These are phyloP conservation scores for Saccharomycopsis amapae DNA, from an alignment of 805 yeast genomes.

Conservation along the genomic window DNA sequence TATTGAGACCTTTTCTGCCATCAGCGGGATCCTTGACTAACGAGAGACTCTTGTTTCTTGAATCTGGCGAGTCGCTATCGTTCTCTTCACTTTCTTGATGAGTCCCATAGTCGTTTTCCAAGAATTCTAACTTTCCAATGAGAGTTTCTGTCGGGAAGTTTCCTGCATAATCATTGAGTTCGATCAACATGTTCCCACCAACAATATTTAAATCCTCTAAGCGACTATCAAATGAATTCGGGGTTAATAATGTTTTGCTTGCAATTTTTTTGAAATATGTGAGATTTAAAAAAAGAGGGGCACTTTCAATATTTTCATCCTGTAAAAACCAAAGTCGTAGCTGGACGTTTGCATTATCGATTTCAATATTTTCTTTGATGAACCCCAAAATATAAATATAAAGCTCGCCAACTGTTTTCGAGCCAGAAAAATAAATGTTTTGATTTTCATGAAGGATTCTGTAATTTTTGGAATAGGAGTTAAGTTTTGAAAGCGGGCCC, in stretches of 20 bases:
- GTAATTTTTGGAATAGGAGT: background rate
- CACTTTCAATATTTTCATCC: constrained; percentile 3
- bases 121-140: constrained; percentile 1
- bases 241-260: constrained; percentile 3
- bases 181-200: constrained; percentile 14
- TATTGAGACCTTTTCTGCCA: constrained; percentile 59
- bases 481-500: constrained; percentile 8
- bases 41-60: background rate
- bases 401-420: constrained; percentile 10
- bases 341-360: background rate
- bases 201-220: constrained; percentile 3
- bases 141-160: constrained; percentile 13
- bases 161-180: constrained; percentile 6
- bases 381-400: constrained; percentile 7
- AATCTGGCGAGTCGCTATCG: constrained; percentile 9
- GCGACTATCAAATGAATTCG: background rate
- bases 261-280: constrained; percentile 8
- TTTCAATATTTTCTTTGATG: background rate
- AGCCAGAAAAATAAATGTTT: constrained; percentile 3
- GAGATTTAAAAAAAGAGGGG: constrained; percentile 13
- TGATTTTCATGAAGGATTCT: constrained; percentile 7
- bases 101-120: constrained; percentile 1
- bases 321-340: constrained; percentile 13
- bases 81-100: constrained; percentile 8
- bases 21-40: constrained; percentile 22